These are phyloP conservation scores for Populus euphratica DNA, from an alignment of 345 rosid genomes.

Conservation along the genomic window DNA sequence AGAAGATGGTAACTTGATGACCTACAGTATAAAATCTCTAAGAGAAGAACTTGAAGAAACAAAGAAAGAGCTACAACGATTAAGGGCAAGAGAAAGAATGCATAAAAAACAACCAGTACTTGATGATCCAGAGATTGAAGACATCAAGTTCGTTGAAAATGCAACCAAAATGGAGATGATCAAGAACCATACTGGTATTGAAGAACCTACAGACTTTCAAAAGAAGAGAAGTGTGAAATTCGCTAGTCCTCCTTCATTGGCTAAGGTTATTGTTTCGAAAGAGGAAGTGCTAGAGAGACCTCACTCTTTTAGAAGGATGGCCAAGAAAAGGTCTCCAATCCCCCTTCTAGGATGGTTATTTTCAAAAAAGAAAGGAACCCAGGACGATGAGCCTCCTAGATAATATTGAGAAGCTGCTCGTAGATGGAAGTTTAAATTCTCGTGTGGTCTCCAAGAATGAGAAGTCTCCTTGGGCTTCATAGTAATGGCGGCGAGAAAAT, in stretches of 20 bases:
- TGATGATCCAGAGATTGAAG: conserved; percentile 38
- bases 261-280: conserved; percentile 6
- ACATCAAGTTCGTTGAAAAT: conserved; percentile 42
- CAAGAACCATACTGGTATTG: not conserved
- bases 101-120: conserved; percentile 20
- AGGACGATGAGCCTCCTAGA: not conserved
- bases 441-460: too few species aligned
- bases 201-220: not conserved
- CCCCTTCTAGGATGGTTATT: conserved; percentile 25
- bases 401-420: too few species aligned
- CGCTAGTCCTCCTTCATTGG: conserved; percentile 26
- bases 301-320: not conserved
- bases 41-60: conserved; percentile 46
- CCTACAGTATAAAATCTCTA: conserved; percentile 32
- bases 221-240: conserved; percentile 25
- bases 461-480: too few species aligned
- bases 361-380: conserved; percentile 28
- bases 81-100: conserved; percentile 19
- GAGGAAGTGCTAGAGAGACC: conserved; percentile 14
- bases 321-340: conserved; percentile 2
- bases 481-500: too few species aligned
- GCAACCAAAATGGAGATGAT: conserved; percentile 11
- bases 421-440: too few species aligned
- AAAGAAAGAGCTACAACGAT: conserved; percentile 39
- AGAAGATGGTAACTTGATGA: conserved; percentile 42